Conservation (phyloP, 1,284 basidiomycete species). For the Apiotrichum veenhuisii region DNA sequence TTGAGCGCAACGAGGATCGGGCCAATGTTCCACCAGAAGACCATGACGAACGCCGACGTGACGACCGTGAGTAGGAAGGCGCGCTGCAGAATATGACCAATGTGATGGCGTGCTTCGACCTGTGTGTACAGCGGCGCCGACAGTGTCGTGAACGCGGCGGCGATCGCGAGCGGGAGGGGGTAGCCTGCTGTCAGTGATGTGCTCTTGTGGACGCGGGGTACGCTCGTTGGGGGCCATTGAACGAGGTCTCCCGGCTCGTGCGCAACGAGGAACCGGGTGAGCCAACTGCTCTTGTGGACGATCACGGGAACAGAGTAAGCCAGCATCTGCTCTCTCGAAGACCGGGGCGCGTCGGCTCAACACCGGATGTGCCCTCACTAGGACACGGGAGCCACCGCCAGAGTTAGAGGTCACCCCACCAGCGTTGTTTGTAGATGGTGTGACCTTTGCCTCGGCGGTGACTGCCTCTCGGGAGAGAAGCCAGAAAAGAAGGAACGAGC, state of each 20-base stretch:
- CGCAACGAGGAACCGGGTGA: too few relatives aligned
- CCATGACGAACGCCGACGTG: slow-evolving; percentile 20
- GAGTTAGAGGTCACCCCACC: background rate
- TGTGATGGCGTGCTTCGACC: slow-evolving; percentile 22
- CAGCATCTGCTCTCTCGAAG: too few relatives aligned
- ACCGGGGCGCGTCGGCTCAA: too few relatives aligned
- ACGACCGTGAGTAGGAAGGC: slow-evolving; percentile 28
- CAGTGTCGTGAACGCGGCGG: slow-evolving; percentile 39
- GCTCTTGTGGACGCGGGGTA: background rate
- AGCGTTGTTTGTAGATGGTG: background rate
- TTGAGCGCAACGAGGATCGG: slow-evolving; percentile 24
- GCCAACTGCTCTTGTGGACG: too few relatives aligned
- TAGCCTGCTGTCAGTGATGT: slow-evolving; percentile 14
- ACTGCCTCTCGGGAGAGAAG: too few relatives aligned
- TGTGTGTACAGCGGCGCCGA: slow-evolving; percentile 34
- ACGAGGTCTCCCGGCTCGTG: too few relatives aligned
- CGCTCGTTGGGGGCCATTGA: too few relatives aligned
- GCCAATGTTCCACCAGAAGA: slow-evolving; percentile 35
- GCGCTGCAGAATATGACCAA: slow-evolving; percentile 40
- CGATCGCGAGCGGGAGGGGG: slow-evolving; percentile 31
- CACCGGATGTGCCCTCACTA: too few relatives aligned
- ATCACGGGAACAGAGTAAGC: too few relatives aligned
- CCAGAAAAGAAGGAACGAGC: too few relatives aligned
- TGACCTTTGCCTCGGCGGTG: background rate
- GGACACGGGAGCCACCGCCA: background rate